Evolutionary conservation across 352 stramenopile genomes (phyloP).

Genomic region (Phytophthora hybrid): DNA sequence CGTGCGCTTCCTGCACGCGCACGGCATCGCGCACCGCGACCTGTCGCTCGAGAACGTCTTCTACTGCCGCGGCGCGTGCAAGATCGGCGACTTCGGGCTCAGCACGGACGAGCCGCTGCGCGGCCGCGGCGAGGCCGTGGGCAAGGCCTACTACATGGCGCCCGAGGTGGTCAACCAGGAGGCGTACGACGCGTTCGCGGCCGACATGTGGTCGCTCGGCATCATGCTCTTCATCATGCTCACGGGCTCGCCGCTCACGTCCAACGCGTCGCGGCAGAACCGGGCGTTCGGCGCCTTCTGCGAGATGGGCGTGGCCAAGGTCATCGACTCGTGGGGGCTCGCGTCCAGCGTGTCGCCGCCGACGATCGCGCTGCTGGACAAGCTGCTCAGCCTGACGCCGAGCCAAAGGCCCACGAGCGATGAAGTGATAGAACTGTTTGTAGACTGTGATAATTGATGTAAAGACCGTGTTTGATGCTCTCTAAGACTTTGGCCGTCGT

Average conservation of each 20-base stretch:
- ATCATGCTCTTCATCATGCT: constrained; percentile 87
- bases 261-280: constrained; percentile 39
- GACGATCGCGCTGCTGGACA: constrained; percentile 12
- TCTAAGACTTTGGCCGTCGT: too few species aligned
- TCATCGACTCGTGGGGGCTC: constrained; percentile 62
- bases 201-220: constrained; percentile 85
- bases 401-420: constrained; percentile 14
- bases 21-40: constrained; percentile 2
- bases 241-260: constrained; percentile 55
- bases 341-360: constrained; percentile 25
- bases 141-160: too few species aligned
- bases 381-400: constrained; percentile 13
- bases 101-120: too few species aligned
- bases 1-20: constrained; percentile 46
- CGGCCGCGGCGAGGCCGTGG: too few species aligned
- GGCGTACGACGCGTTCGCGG: constrained; percentile 54
- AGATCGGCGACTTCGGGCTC: too few species aligned
- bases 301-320: constrained; percentile 51
- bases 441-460: too few species aligned
- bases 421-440: constrained; percentile 34
- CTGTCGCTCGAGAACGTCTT: too few species aligned
- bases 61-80: too few species aligned
- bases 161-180: constrained; percentile 44
- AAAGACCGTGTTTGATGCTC: too few species aligned
- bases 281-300: constrained; percentile 46